Conservation (phyloP, 306 rosid genomes). For the Acacia crassicarpa region DNA sequence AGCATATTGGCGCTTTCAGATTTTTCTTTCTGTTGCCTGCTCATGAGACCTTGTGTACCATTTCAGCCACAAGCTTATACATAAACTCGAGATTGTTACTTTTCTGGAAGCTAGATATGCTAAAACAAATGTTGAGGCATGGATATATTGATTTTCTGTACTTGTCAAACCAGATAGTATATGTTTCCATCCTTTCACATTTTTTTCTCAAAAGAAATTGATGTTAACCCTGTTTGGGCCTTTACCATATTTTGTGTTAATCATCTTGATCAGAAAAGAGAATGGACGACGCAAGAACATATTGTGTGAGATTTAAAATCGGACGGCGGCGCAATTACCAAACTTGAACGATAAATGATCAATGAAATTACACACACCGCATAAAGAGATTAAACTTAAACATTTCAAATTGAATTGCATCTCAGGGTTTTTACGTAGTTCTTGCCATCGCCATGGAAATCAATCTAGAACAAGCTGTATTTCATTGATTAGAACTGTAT, state of each 20-base stretch:
- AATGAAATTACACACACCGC: no score
- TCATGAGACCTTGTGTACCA: no score
- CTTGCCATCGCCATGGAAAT: background rate
- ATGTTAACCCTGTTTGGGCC: background rate
- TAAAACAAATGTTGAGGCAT: background rate
- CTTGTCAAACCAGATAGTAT: no score
- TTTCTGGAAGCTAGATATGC: background rate
- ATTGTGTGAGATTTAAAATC: background rate
- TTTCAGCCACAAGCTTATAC: background rate
- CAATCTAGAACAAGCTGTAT: background rate
- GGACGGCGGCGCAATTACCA: no score
- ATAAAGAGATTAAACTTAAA: background rate
- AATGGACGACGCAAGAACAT: background rate
- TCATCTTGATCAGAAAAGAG: constrained; percentile 25
- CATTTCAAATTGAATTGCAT: background rate
- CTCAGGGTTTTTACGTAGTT: background rate
- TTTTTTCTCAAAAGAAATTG: no score
- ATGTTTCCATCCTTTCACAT: background rate
- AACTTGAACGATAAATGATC: background rate
- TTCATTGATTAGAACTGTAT: background rate
- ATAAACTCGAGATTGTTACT: background rate
- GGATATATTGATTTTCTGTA: background rate
- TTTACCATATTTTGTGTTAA: background rate
- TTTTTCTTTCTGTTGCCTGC: background rate
- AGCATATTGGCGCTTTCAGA: background rate